Percentiles rank a stretch among this genome's conserved stretches.
Evolutionary conservation across 805 yeast species (phyloP).

Genomic region (Clavispora fructus): DNA sequence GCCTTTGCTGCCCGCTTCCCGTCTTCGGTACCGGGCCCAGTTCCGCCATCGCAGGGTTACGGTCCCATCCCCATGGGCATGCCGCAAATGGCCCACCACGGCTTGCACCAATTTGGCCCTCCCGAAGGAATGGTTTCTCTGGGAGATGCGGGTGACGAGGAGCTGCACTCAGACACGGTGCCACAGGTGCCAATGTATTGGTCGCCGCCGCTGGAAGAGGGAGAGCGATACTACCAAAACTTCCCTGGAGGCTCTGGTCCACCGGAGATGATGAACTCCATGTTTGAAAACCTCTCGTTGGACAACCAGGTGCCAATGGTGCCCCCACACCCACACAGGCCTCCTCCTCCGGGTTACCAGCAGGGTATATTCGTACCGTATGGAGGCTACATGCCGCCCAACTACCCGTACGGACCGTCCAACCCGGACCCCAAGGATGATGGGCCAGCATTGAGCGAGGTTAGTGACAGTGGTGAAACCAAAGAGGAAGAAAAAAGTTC

Average conservation of each 20-base stretch:
- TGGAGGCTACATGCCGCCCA: slow-evolving; percentile 1
- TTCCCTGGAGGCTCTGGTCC: background rate
- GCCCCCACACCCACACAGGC: background rate
- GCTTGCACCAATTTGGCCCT: slow-evolving; percentile 1
- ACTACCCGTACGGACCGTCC: background rate
- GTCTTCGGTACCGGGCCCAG: background rate
- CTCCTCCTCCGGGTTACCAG: background rate
- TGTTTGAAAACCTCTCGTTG: slow-evolving; percentile 1
- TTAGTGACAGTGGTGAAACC: background rate
- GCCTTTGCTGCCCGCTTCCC: slow-evolving; percentile 22
- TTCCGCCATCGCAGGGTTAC: slow-evolving; percentile 3
- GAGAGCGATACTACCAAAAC: background rate
- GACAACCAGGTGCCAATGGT: background rate
- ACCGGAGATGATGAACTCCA: background rate
- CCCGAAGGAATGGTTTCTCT: background rate
- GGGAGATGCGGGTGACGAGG: background rate
- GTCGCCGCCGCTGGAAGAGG: background rate
- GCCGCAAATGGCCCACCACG: slow-evolving; percentile 5
- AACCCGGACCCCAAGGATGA: background rate
- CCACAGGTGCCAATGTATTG: background rate
- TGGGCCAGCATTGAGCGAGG: background rate
- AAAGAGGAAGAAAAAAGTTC: background rate
- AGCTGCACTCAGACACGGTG: background rate
- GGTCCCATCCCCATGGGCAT: slow-evolving; percentile 9
- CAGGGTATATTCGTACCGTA: slow-evolving; percentile 1